A percentile compares a stretch with the other conserved stretches of the same genome.
Conservation (phyloP, 768 basidiomycete species). For the Amanita pseudoporphyria region DNA sequence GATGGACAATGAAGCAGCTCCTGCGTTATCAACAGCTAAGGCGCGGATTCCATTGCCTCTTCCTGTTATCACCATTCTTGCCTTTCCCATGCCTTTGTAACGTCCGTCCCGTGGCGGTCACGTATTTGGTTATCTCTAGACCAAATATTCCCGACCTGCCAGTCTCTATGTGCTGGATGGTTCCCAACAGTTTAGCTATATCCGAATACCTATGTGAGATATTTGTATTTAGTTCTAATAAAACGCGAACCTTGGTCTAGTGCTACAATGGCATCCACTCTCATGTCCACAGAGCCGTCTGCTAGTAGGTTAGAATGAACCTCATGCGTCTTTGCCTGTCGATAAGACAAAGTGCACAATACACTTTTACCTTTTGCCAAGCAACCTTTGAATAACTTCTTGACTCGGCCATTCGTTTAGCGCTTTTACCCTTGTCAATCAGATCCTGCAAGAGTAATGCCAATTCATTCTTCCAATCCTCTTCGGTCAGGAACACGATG, state of each 20-base stretch:
- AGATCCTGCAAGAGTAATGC: constrained; percentile 45
- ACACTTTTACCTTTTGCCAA: neutral
- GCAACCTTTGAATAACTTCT: constrained; percentile 31
- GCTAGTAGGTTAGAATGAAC: constrained; percentile 45
- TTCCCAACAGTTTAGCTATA: constrained; percentile 38
- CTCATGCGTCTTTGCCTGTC: constrained; percentile 38
- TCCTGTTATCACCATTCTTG: constrained; percentile 25
- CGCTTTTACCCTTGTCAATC: constrained; percentile 46
- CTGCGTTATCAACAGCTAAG: constrained; percentile 57
- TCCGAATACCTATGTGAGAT: constrained; percentile 18
- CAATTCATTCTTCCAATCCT: constrained; percentile 51
- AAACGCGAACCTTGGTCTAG: constrained; percentile 30
- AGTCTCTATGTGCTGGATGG: constrained; percentile 41
- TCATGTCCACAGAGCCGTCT: constrained; percentile 39
- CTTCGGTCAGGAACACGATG: constrained; percentile 46
- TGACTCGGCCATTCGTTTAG: constrained; percentile 43
- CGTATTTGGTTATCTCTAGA: constrained; percentile 49
- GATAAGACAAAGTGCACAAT: constrained; percentile 5
- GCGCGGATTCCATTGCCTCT: constrained; percentile 32
- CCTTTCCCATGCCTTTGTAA: constrained; percentile 40
- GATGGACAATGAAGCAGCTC: constrained; percentile 39
- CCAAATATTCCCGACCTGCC: constrained; percentile 39
- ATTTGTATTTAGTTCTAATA: neutral
- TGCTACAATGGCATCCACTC: constrained; percentile 39
- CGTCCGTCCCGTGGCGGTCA: constrained; percentile 46